These are phyloP conservation scores for Zymoseptoria crescenta DNA, from an alignment of 2,329 filamentous ascomycete species.

Conservation along the genomic window DNA sequence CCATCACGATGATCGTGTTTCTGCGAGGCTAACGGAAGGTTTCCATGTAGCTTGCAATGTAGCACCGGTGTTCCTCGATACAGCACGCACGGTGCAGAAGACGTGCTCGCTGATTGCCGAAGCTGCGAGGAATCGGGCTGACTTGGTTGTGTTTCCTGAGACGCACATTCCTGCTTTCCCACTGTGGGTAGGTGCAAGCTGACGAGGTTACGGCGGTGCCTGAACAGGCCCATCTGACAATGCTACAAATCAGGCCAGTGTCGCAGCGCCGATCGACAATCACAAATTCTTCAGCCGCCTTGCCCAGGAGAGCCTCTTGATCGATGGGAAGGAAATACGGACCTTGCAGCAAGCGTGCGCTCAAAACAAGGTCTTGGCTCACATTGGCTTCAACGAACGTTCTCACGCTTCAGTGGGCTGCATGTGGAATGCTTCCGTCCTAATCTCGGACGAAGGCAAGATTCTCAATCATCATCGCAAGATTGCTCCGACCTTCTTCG, in stretches of 20 bases:
- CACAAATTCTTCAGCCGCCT: conserved; percentile 45
- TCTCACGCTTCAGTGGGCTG: conserved; percentile 38
- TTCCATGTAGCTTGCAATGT: conserved; percentile 22
- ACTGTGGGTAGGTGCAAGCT: conserved; percentile 33
- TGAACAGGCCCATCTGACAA: neutral
- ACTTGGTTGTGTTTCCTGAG: conserved; percentile 49
- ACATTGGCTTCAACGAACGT: conserved; percentile 46
- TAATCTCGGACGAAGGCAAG: conserved; percentile 39
- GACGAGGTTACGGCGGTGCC: neutral
- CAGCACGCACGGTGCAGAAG: conserved; percentile 41
- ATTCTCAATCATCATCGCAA: conserved; percentile 48
- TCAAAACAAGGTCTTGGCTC: conserved; percentile 35
- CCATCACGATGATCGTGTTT: neutral
- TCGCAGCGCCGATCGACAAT: conserved; percentile 41
- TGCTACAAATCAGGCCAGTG: conserved; percentile 27
- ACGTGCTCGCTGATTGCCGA: conserved; percentile 39
- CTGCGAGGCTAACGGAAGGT: neutral
- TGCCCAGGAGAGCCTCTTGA: conserved; percentile 37
- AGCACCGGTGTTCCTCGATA: conserved; percentile 42
- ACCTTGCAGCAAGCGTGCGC: conserved; percentile 36
- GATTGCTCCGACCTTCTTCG: conserved; percentile 49
- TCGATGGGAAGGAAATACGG: conserved; percentile 41
- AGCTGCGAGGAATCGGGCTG: conserved; percentile 38
- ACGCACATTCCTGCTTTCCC: conserved; percentile 48
- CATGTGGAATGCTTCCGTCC: conserved; percentile 46